phyloP scores from a whole-genome alignment of 768 basidiomycete species.

The Coprinopsis sp. region DNA sequence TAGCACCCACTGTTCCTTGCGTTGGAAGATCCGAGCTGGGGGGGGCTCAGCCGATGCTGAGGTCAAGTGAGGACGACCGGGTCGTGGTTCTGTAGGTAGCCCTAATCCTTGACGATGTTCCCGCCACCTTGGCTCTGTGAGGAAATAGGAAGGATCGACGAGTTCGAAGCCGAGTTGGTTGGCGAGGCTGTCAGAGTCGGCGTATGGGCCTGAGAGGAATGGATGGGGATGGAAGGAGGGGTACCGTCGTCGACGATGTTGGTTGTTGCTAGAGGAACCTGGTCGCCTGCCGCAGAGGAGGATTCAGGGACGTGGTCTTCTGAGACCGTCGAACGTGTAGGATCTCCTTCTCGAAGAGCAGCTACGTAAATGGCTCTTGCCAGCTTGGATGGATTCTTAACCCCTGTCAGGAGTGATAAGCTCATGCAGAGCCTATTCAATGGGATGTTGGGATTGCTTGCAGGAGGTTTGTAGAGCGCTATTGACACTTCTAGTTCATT shows the following conservation, averaged over 20 bases:
- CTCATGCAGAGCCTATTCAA: constrained; percentile 57
- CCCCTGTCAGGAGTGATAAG: constrained; percentile 59
- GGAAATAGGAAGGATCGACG: constrained; percentile 76
- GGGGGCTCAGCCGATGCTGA: constrained; percentile 18
- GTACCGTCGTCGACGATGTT: too few species aligned
- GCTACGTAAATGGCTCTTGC: constrained; percentile 66
- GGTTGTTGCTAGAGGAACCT: too few species aligned
- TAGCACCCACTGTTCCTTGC: constrained; percentile 80
- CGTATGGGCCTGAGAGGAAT: constrained; percentile 62
- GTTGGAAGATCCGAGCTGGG: constrained; percentile 51
- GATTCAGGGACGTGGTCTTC: too few species aligned
- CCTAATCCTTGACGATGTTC: constrained; percentile 74
- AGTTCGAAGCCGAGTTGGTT: constrained; percentile 48
- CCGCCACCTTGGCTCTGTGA: constrained; percentile 67
- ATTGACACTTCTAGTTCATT: constrained; percentile 80
- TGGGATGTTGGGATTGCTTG: constrained; percentile 56
- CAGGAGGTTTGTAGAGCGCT: constrained; percentile 76
- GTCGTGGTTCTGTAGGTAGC: constrained; percentile 61
- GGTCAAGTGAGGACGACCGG: constrained; percentile 20
- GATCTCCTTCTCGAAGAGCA: too few species aligned
- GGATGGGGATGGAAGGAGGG: constrained; percentile 62
- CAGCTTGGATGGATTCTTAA: constrained; percentile 70
- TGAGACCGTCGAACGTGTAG: too few species aligned
- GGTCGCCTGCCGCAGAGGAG: too few species aligned
- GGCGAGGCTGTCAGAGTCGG: constrained; percentile 62